Percentiles rank a stretch among this genome's conserved stretches.
These are phyloP conservation scores for Candolleomyces aberdarensis DNA, from an alignment of 768 basidiomycete species.

Conservation along the genomic window DNA sequence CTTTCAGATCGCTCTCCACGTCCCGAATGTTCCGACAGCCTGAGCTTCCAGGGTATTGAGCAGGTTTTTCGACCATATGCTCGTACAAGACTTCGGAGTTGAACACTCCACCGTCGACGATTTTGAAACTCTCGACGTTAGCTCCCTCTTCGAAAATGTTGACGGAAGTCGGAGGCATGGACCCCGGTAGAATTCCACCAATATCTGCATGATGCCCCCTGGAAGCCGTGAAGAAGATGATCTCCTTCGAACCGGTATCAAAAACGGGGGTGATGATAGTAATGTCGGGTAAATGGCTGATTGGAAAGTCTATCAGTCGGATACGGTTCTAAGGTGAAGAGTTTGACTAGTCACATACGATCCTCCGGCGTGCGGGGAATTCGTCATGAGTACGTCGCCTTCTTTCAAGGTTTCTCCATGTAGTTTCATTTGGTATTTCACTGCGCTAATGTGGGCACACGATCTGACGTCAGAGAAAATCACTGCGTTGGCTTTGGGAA, in stretches of 20 bases:
- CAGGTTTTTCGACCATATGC: slow-evolving; percentile 80
- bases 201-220: slow-evolving; percentile 95
- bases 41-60: slow-evolving; percentile 78
- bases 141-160: slow-evolving; percentile 95
- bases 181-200: slow-evolving; percentile 88
- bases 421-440: slow-evolving; percentile 85
- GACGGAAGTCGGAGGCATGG: slow-evolving; percentile 92
- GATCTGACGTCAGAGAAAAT: background rate
- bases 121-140: slow-evolving; percentile 86
- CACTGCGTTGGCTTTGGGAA: background rate
- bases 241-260: slow-evolving; percentile 55
- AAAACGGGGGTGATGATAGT: slow-evolving; percentile 95
- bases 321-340: background rate
- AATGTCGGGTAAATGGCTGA: slow-evolving; percentile 64
- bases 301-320: background rate
- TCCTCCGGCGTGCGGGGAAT: slow-evolving; percentile 85
- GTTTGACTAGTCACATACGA: slow-evolving; percentile 50
- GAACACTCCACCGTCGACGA: slow-evolving; percentile 81
- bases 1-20: slow-evolving; percentile 90
- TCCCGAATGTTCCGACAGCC: slow-evolving; percentile 86
- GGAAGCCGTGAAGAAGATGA: slow-evolving; percentile 92
- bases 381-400: slow-evolving; percentile 93
- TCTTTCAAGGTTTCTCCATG: slow-evolving; percentile 71
- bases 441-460: slow-evolving; percentile 48
- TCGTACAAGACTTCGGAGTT: slow-evolving; percentile 71